Evolutionary conservation across 2,329 filamentous ascomycete genomes (phyloP).

Genomic region (Claviceps pusilla): DNA sequence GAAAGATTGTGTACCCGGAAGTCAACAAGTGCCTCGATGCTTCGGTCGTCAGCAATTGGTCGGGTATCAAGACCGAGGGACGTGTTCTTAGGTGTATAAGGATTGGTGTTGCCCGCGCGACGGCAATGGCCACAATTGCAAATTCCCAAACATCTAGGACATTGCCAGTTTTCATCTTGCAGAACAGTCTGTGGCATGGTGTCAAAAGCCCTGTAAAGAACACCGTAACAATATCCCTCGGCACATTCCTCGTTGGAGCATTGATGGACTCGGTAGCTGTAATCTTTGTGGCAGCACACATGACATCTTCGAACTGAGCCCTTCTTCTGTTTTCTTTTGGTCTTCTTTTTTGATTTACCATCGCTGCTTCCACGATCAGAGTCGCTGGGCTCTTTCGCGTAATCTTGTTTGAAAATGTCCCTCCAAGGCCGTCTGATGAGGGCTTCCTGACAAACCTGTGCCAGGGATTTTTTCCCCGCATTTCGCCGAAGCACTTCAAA

Average conservation of each 20-base stretch:
- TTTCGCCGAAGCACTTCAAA: conserved; percentile 55
- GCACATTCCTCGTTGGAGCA: conserved; percentile 58
- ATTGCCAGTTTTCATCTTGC: conserved; percentile 71
- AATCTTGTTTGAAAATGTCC: conserved; percentile 53
- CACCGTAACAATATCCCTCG: conserved; percentile 81
- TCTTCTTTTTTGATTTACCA: conserved; percentile 45
- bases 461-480: conserved; percentile 61
- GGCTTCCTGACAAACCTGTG: conserved; percentile 89
- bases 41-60: conserved; percentile 77
- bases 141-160: conserved; percentile 69
- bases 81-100: conserved; percentile 77
- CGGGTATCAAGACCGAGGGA: conserved; percentile 82
- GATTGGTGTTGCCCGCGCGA: conserved; percentile 46
- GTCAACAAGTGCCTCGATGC: conserved; percentile 79
- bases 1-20: conserved; percentile 77
- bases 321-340: conserved; percentile 36
- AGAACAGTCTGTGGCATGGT: conserved; percentile 71
- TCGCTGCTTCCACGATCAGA: conserved; percentile 47
- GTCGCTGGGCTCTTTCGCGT: conserved; percentile 30
- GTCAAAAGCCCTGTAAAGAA: conserved; percentile 80
- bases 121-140: conserved; percentile 80
- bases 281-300: conserved; percentile 66
- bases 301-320: conserved; percentile 54
- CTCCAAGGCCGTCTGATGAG: conserved; percentile 65
- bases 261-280: conserved; percentile 68